phyloP scores from a whole-genome alignment of 768 basidiomycete genomes.

The Mycena indigotica region DNA sequence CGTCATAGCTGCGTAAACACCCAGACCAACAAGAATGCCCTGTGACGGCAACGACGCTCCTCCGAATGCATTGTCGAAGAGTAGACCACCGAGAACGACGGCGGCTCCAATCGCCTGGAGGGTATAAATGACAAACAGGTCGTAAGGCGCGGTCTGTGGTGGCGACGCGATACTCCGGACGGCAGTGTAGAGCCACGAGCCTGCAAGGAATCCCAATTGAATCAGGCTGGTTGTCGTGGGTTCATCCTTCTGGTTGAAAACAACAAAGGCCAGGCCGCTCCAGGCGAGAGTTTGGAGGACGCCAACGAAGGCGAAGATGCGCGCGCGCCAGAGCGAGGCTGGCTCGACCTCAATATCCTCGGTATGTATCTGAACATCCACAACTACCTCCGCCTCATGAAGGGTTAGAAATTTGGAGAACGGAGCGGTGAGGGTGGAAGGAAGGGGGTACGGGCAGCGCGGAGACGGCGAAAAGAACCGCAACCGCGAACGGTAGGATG shows the following conservation, averaged over 20 bases:
- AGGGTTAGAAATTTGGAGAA: slow-evolving; percentile 23
- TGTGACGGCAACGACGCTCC: slow-evolving; percentile 43
- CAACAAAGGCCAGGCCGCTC: slow-evolving; percentile 60
- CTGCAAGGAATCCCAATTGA: slow-evolving; percentile 48
- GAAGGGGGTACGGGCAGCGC: slow-evolving; percentile 34
- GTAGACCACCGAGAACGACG: slow-evolving; percentile 52
- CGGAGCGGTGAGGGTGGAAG: slow-evolving; percentile 21
- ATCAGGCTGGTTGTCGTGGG: slow-evolving; percentile 35
- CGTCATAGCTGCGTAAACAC: slow-evolving; percentile 47
- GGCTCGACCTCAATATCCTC: slow-evolving; percentile 33
- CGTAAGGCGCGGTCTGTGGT: slow-evolving; percentile 58
- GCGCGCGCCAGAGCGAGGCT: slow-evolving; percentile 57
- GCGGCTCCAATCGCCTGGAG: slow-evolving; percentile 46
- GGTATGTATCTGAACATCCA: not conserved
- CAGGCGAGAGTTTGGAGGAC: slow-evolving; percentile 59
- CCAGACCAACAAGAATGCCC: slow-evolving; percentile 28
- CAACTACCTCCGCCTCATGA: slow-evolving; percentile 7
- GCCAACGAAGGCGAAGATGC: slow-evolving; percentile 56
- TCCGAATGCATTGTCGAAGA: slow-evolving; percentile 53
- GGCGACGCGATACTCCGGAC: slow-evolving; percentile 56
- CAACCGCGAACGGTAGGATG: slow-evolving; percentile 46
- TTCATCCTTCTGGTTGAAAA: slow-evolving; percentile 29
- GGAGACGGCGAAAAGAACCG: slow-evolving; percentile 43
- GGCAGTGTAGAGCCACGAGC: slow-evolving; percentile 71
- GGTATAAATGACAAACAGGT: slow-evolving; percentile 62